Evolutionary conservation across 257 asterid genomes (phyloP).

Genomic region (Handroanthus guayacan): DNA sequence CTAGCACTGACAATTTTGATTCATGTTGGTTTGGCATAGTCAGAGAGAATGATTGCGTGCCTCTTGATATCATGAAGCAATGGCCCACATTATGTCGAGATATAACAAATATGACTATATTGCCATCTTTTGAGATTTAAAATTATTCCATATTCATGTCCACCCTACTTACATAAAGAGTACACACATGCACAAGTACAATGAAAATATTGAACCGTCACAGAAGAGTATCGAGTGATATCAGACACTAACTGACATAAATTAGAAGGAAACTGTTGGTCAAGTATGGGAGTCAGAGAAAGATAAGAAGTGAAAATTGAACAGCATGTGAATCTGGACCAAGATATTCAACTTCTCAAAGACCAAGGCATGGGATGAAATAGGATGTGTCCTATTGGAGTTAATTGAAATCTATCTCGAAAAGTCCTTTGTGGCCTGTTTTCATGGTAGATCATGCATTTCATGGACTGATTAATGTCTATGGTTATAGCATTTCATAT

Average conservation of each 20-base stretch:
- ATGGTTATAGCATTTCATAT: background rate
- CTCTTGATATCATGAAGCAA: background rate
- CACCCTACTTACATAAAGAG: background rate
- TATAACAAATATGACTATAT: background rate
- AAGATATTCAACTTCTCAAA: background rate
- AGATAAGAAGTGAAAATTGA: background rate
- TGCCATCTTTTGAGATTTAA: conserved; percentile 3
- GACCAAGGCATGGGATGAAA: background rate
- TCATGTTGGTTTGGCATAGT: background rate
- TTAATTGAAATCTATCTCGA: background rate
- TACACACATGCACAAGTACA: background rate
- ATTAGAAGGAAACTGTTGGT: no score
- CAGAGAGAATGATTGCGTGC: background rate
- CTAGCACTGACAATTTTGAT: background rate
- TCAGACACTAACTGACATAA: no score
- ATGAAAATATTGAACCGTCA: background rate
- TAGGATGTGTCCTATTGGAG: background rate
- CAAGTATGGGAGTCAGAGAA: background rate
- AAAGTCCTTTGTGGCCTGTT: background rate
- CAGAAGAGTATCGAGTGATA: no score
- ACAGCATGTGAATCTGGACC: background rate
- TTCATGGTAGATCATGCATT: background rate
- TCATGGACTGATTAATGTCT: conserved; percentile 1
- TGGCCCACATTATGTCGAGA: background rate
- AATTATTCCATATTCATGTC: background rate